Percentiles rank a stretch among this genome's conserved stretches.
These are phyloP conservation scores for Boehmeria nivea DNA, from an alignment of 306 rosid species.

Conservation along the genomic window DNA sequence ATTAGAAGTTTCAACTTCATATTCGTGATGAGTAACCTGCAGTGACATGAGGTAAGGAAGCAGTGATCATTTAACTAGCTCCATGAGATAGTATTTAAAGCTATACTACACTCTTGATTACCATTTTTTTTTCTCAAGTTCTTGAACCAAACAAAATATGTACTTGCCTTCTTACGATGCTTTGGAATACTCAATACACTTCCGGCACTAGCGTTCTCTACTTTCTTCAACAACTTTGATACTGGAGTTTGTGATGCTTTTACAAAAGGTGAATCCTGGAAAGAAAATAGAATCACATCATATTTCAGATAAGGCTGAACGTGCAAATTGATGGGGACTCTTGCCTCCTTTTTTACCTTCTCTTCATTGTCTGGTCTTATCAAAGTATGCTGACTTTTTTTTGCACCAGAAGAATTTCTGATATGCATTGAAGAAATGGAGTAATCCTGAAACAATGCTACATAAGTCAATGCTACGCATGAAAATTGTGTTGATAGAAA, in stretches of 20 bases:
- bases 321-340: slow-evolving; percentile 6
- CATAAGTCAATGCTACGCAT: neutral
- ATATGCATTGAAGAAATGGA: slow-evolving; percentile 62
- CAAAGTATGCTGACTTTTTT: slow-evolving; percentile 46
- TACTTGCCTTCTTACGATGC: slow-evolving; percentile 74
- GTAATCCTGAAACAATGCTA: slow-evolving; percentile 49
- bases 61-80: slow-evolving; percentile 17
- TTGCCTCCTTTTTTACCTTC: slow-evolving; percentile 29
- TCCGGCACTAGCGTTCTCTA: slow-evolving; percentile 55
- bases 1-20: slow-evolving; percentile 91
- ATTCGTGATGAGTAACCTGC: slow-evolving; percentile 89
- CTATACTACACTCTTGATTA: neutral
- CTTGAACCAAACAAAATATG: slow-evolving; percentile 4
- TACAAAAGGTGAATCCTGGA: slow-evolving; percentile 54
- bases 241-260: slow-evolving; percentile 68
- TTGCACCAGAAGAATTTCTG: slow-evolving; percentile 47
- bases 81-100: slow-evolving; percentile 15
- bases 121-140: neutral
- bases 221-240: slow-evolving; percentile 69
- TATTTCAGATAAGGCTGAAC: slow-evolving; percentile 13
- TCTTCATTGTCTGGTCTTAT: slow-evolving; percentile 35
- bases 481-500: no score
- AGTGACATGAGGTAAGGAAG: slow-evolving; percentile 18
- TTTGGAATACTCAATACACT: slow-evolving; percentile 61
- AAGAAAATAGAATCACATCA: slow-evolving; percentile 20